These are phyloP conservation scores for Mrakia blollopis DNA, from an alignment of 768 basidiomycete species.

Conservation along the genomic window DNA sequence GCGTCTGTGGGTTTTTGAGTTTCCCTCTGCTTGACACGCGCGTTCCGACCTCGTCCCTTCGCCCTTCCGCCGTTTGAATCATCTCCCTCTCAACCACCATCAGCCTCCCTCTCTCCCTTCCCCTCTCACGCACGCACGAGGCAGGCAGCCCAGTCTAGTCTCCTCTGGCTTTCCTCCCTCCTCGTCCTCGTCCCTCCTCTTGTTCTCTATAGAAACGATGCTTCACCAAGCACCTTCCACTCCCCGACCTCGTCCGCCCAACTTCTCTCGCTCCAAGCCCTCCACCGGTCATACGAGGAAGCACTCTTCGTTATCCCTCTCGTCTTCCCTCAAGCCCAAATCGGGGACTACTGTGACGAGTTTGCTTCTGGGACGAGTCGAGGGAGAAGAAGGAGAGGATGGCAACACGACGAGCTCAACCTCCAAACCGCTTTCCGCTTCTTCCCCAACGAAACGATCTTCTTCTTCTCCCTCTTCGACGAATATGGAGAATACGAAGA, in stretches of 20 bases:
- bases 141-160: not conserved
- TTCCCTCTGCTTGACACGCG: too few relatives aligned
- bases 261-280: not conserved
- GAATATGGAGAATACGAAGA: too few relatives aligned
- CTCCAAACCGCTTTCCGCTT: not conserved
- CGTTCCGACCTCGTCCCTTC: not conserved
- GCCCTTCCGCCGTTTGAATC: not conserved
- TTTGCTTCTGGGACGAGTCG: not conserved
- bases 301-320: not conserved
- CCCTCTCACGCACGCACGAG: too few relatives aligned
- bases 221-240: slow-evolving; percentile 6
- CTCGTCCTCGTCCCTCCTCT: not conserved
- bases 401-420: not conserved
- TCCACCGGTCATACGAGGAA: not conserved
- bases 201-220: not conserved
- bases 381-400: too few relatives aligned
- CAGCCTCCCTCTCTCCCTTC: not conserved
- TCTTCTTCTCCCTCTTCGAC: too few relatives aligned
- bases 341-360: not conserved
- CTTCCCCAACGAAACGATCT: not conserved
- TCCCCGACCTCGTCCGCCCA: slow-evolving; percentile 26
- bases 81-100: not conserved
- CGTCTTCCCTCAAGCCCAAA: not conserved
- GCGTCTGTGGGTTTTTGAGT: too few relatives aligned
- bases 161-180: not conserved